phyloP scores from a whole-genome alignment of 2,329 filamentous ascomycete species.

The Penicillium hesseltinei region DNA sequence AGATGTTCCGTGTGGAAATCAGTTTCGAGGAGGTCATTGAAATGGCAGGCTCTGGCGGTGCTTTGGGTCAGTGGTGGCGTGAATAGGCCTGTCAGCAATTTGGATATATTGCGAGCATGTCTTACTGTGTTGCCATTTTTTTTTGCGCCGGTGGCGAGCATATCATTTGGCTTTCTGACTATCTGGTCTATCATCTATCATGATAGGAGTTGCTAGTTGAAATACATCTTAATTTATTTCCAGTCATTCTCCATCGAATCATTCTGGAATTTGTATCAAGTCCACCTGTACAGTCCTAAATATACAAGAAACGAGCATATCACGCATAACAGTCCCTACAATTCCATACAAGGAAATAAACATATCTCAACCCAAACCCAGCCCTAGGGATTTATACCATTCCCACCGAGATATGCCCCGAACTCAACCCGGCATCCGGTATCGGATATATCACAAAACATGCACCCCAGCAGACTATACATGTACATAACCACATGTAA shows the following conservation, averaged over 20 bases:
- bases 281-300: neutral
- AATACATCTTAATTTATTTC: neutral
- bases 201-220: neutral
- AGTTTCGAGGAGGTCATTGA: conserved; percentile 47
- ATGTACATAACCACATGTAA: neutral
- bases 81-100: conserved; percentile 17
- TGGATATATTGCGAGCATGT: neutral
- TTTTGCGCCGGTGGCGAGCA: neutral
- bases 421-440: neutral
- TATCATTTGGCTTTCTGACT: neutral
- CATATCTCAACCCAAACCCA: neutral
- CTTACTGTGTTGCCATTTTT: neutral
- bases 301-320: neutral
- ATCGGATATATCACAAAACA: conserved; percentile 11
- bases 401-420: neutral
- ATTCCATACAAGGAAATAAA: neutral
- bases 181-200: neutral
- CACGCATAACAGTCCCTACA: too few species aligned
- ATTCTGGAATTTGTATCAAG: neutral
- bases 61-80: conserved; percentile 45
- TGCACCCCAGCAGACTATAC: neutral
- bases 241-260: neutral
- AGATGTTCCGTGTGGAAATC: conserved; percentile 48
- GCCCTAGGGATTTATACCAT: neutral
- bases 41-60: conserved; percentile 40